Percentiles rank a stretch among this genome's conserved stretches.
Evolutionary conservation across 495 filamentous ascomycete genomes (phyloP).

Genomic region (Thermochaetoides thermophila): DNA sequence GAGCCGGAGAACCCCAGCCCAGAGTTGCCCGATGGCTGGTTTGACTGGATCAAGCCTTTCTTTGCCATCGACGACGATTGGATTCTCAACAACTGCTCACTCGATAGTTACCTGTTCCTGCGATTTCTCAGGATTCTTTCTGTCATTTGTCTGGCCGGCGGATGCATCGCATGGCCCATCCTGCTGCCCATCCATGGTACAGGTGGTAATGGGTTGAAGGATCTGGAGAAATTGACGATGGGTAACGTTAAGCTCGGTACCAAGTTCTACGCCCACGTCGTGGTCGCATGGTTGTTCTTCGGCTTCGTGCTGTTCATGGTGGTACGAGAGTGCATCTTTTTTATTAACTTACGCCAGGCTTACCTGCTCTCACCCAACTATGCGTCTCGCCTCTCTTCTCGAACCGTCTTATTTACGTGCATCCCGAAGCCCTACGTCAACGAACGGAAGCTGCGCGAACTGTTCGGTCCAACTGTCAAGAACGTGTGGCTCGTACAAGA

Average conservation of each 20-base stretch:
- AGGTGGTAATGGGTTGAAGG: constrained; percentile 41
- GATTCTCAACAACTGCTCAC: constrained; percentile 48
- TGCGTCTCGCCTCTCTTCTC: constrained; percentile 47
- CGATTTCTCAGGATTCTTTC: constrained; percentile 62
- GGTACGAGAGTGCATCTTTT: constrained; percentile 51
- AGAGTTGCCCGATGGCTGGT: constrained; percentile 47
- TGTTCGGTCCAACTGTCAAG: constrained; percentile 44
- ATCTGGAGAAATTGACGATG: constrained; percentile 51
- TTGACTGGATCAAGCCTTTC: constrained; percentile 51
- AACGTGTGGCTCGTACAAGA: constrained; percentile 49
- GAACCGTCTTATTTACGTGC: constrained; percentile 56
- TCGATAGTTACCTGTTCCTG: constrained; percentile 66
- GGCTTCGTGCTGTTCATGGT: constrained; percentile 53
- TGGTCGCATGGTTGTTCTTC: constrained; percentile 50
- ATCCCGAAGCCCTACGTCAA: constrained; percentile 46
- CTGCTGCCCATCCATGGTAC: constrained; percentile 68
- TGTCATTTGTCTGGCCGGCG: constrained; percentile 58
- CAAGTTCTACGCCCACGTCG: constrained; percentile 47
- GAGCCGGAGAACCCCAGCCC: constrained; percentile 39
- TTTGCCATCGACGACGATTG: constrained; percentile 44
- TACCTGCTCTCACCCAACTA: constrained; percentile 58
- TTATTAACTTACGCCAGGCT: constrained; percentile 54
- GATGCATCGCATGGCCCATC: constrained; percentile 57
- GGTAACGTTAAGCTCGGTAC: constrained; percentile 43
- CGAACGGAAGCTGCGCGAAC: constrained; percentile 38